Evolutionary conservation across 1,284 basidiomycete species (phyloP).

Genomic region (Ceraceosorus bombacis): DNA sequence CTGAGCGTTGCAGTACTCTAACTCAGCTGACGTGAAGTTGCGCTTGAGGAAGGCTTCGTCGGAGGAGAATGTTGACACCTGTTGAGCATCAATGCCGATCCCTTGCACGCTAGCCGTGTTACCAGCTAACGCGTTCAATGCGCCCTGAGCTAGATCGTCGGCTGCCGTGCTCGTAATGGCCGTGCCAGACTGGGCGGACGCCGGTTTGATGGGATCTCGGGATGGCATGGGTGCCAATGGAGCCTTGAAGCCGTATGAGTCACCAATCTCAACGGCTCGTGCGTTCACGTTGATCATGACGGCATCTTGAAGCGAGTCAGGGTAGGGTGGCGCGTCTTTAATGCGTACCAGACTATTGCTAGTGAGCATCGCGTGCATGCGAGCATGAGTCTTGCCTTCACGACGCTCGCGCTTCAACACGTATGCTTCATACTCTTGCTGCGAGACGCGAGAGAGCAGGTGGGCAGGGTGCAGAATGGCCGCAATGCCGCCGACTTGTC

Average conservation of each 20-base stretch:
- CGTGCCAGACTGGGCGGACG: constrained; percentile 28
- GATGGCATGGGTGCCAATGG: constrained; percentile 28
- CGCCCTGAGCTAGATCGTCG: not conserved
- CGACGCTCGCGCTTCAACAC: constrained; percentile 45
- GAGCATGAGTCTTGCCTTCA: constrained; percentile 37
- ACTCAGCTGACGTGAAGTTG: constrained; percentile 88
- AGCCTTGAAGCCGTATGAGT: constrained; percentile 35
- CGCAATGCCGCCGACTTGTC: constrained; percentile 82
- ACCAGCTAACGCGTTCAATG: constrained; percentile 13
- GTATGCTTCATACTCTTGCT: constrained; percentile 68
- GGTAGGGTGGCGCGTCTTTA: constrained; percentile 89
- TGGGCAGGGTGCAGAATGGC: constrained; percentile 84
- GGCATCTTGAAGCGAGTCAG: constrained; percentile 73
- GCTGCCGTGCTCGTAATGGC: not conserved
- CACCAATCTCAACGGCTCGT: constrained; percentile 51
- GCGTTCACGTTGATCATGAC: constrained; percentile 91
- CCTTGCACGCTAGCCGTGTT: constrained; percentile 61
- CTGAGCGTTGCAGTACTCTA: constrained; percentile 77
- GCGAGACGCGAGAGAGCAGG: constrained; percentile 73
- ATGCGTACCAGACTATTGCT: constrained; percentile 62
- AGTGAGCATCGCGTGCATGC: constrained; percentile 42
- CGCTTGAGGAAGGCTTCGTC: constrained; percentile 78
- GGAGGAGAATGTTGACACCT: constrained; percentile 84
- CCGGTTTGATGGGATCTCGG: constrained; percentile 27
- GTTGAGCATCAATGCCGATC: constrained; percentile 61